Conservation (phyloP, 768 basidiomycete species). For the Lentinula aciculospora region DNA sequence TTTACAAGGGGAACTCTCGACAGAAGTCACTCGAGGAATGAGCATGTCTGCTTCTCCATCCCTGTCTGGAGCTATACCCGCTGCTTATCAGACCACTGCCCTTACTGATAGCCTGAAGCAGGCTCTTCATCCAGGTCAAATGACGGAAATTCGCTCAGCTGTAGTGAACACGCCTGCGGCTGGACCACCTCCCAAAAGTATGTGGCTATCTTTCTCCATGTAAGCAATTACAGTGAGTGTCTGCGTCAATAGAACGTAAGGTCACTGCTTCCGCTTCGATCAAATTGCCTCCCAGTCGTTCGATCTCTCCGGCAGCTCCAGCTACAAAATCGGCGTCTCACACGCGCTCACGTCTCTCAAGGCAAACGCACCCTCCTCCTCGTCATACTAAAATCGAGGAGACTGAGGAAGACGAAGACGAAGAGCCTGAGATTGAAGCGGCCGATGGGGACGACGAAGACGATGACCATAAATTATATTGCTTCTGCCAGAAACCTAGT, state of each 20-base stretch:
- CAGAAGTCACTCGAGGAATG: slow-evolving; percentile 2
- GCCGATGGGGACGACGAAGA: slow-evolving; percentile 35
- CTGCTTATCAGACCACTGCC: not conserved
- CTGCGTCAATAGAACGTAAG: slow-evolving; percentile 30
- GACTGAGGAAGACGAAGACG: slow-evolving; percentile 28
- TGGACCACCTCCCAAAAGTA: slow-evolving; percentile 35
- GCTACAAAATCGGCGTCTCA: slow-evolving; percentile 37
- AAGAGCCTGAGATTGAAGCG: slow-evolving; percentile 33
- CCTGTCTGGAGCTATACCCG: not conserved
- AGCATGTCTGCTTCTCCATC: not conserved
- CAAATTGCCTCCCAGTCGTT: slow-evolving; percentile 27
- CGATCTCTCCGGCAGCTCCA: slow-evolving; percentile 27
- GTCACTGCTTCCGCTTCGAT: slow-evolving; percentile 29
- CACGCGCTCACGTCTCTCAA: slow-evolving; percentile 39
- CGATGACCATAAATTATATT: slow-evolving; percentile 45
- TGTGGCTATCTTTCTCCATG: slow-evolving; percentile 11
- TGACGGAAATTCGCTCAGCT: slow-evolving; percentile 14
- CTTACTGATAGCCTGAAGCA: not conserved
- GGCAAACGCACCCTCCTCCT: slow-evolving; percentile 32
- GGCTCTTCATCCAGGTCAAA: not conserved
- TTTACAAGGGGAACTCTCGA: slow-evolving; percentile 37
- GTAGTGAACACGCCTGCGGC: slow-evolving; percentile 21
- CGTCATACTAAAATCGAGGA: slow-evolving; percentile 8
- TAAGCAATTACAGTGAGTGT: not conserved
- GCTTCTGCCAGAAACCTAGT: slow-evolving; percentile 46